Conservation (phyloP, 2,329 filamentous ascomycete species). For the Phoma sp. region DNA sequence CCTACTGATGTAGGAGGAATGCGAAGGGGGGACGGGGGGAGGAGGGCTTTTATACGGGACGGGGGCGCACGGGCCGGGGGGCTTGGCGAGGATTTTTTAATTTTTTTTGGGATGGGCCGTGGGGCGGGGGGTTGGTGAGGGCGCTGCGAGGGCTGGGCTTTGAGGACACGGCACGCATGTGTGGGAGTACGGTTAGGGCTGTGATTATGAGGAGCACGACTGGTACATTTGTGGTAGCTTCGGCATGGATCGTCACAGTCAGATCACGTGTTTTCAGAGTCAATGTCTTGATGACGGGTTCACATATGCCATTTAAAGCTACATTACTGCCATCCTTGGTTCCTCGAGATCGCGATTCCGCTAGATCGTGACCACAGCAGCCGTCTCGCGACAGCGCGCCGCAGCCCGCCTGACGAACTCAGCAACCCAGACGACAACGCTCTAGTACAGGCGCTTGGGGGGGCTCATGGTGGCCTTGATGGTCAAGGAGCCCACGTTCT, state of each 20-base stretch:
- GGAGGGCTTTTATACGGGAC: too few species aligned
- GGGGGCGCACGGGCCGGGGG: too few species aligned
- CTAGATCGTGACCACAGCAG: constrained; percentile 25
- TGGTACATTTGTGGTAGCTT: too few species aligned
- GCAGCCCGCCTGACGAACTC: constrained; percentile 19
- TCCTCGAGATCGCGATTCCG: constrained; percentile 28
- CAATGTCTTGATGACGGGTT: constrained; percentile 1
- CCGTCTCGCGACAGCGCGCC: constrained; percentile 26
- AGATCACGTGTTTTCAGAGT: too few species aligned
- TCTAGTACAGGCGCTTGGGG: constrained; percentile 96
- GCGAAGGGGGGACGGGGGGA: too few species aligned
- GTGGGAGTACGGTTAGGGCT: too few species aligned
- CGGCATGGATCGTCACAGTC: too few species aligned
- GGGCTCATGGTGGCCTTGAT: constrained; percentile 99
- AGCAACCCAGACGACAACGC: constrained; percentile 21
- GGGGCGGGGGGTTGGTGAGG: background rate
- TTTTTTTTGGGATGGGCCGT: constrained; percentile 40
- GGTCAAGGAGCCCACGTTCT: constrained; percentile 99
- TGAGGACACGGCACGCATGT: background rate
- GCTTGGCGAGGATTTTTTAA: too few species aligned
- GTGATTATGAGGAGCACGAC: too few species aligned
- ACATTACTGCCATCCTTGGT: constrained; percentile 36
- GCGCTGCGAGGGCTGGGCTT: too few species aligned
- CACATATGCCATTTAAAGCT: constrained; percentile 29
- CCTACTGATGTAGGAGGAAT: constrained; percentile 44